Base-by-base conservation (phyloP, 345 rosid genomes). In the Salix arbutifolia region DNA sequence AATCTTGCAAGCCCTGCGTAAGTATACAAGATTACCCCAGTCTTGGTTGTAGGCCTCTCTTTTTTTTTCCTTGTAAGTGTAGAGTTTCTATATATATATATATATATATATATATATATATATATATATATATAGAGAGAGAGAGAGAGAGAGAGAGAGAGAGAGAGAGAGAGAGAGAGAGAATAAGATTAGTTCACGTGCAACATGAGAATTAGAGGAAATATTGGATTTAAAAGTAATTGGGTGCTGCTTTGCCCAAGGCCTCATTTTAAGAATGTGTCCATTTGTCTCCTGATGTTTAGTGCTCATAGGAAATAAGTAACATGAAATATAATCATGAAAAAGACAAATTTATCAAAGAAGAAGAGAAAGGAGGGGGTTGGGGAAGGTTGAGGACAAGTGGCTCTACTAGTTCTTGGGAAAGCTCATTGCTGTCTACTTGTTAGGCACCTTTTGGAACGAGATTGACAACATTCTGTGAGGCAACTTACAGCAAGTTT, bases 1-100 rank as follows among this genome's bases (percentile, higher is more conserved):
- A 83, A 85, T 85, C 89, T 96, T 42, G 97, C 94, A 52, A 89
- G 87, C 87, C 97, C 99, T 33, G 86, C 44, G 98, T 96, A 88
- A 87, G 97, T 85, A 50, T 79, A n/a, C 62, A 8, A 23, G 60
- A 18, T 42, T 44, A 62, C 28, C 42, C 13, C 23, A 28, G 70
- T 62, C 48, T 74, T 74, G 58, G 26, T 37, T 67, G 8, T 21
- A 7, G 25, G 10, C 7, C 46, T 21, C 25, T 1, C 1, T 33
- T 33, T 31, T n/a, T n/a, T 21, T 38, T 6, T 21, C 19, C 35
- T 44, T 19, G 23, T 58, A n/a, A 25, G 9, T 58, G 62, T 12
- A 9, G 13, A 58, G 23, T 30, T 31, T 28, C 23, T 1, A 64
- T 30, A 17, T 6, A 65, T 25, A 25, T 19, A 31, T 31, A 4